A percentile compares a stretch with the other conserved stretches of the same genome.
These are phyloP conservation scores for Marchantia polymorpha DNA, from an alignment of 225 moss, liverwort and hornwort genomes.

Conservation along the genomic window DNA sequence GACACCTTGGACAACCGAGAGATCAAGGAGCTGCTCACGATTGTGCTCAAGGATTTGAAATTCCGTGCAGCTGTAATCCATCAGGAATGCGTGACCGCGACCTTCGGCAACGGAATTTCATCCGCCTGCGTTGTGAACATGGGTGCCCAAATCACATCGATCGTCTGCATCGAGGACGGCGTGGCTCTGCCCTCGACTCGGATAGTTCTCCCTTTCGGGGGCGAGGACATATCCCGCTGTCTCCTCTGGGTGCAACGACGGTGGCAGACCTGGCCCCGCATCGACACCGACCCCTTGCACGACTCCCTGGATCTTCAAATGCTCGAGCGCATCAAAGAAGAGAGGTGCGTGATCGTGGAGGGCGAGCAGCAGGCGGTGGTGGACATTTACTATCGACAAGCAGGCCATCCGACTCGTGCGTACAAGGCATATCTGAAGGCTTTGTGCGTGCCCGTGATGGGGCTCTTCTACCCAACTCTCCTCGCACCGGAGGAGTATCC, in stretches of 20 bases:
- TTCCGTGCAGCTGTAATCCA: constrained; percentile 95
- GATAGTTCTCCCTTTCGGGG: constrained; percentile 84
- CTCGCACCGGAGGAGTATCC: constrained; percentile 76
- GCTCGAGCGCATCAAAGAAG: constrained; percentile 79
- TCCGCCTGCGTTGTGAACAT: constrained; percentile 97
- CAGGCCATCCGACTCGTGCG: constrained; percentile 65
- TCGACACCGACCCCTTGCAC: constrained; percentile 65
- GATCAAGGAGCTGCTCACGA: constrained; percentile 82
- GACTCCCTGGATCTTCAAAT: constrained; percentile 82
- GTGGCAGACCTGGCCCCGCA: constrained; percentile 81
- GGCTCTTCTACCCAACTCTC: constrained; percentile 88
- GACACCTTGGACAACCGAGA: constrained; percentile 97
- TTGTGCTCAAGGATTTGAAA: constrained; percentile 80
- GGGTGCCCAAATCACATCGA: constrained; percentile 93
- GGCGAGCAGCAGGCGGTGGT: constrained; percentile 71
- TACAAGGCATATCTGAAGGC: constrained; percentile 68
- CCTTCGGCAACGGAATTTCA: constrained; percentile 94
- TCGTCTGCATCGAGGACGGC: constrained; percentile 98
- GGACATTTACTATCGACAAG: constrained; percentile 68
- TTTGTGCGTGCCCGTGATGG: constrained; percentile 89
- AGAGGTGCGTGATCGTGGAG: constrained; percentile 76
- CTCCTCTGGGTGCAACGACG: constrained; percentile 90
- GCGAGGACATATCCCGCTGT: constrained; percentile 97
- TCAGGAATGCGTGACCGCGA: constrained; percentile 95
- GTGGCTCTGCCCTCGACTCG: constrained; percentile 81